Base-by-base conservation (phyloP, 2,329 filamentous ascomycete species). In the Aquanectria penicillioides region DNA sequence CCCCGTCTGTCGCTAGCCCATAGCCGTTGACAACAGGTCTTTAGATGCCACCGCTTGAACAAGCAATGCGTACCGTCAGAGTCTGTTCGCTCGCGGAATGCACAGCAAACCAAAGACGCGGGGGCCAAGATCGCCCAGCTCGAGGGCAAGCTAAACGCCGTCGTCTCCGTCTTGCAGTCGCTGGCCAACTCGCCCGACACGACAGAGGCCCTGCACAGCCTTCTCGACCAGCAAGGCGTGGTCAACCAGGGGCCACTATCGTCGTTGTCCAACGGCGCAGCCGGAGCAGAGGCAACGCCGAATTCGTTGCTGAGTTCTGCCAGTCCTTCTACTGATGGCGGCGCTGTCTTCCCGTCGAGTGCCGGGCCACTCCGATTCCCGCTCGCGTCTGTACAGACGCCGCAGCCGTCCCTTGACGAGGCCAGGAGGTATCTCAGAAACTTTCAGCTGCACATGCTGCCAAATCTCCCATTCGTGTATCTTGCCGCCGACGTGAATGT, bases 161-260 rank as follows among this genome's bases (percentile, higher is more conserved):
- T 49, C n/a, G 46, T 49, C 8, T 49, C 46, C 22, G 9, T 49
- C 13, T 18, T 49, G 15, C 40, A 44, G 22, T 44, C 40, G 11
- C 9, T 44, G 40, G 22, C 40, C n/a, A 29, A 44, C 40, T 26
- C 40, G 8, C 5, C 40, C 11, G 20, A 25, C n/a, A 12, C 13
- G 22, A 10, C 22, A 15, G 25, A 11, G 25, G 40, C 3, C 23
- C 11, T 44, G 18, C 40, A 22, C 23, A 25, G 13, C 6, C 11
- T 29, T 3, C 40, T 44, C 9, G 22, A 44, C 22, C 22, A 25
- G n/a, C 2, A 44, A 15, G 40, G 22, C 17, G 22, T 28, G 22
- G 22, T 11, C 17, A 15, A 25, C 11, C 18, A 7, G 6, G 28
- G 43, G 7, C 6, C n/a, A n/a, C n/a, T 18, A 18, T 47, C 9